Base-by-base conservation (phyloP, 2,329 filamentous ascomycete genomes). In the Zasmidium angulare region DNA sequence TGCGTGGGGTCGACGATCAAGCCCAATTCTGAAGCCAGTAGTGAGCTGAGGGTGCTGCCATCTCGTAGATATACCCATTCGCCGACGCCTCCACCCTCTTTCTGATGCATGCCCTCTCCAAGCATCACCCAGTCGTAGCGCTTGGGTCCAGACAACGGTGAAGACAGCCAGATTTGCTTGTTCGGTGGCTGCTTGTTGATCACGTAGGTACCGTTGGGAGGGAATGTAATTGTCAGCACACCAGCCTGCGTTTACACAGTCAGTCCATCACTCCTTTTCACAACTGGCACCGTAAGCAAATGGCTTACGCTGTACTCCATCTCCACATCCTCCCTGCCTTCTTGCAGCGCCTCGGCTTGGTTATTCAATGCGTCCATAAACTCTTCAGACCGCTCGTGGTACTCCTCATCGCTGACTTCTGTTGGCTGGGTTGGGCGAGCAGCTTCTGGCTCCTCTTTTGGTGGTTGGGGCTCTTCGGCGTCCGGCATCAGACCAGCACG, bases 141-240 rank as follows among this genome's bases (percentile, higher is more conserved):
- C 78, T 97, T 97, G 14, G 95, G 95, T 0, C 95, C 95, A 4
- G 90, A 93, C 55, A 91, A 81, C 2, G 95, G 95, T 47, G 91
- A 96, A 40, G 91, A 95, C 49, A 98, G 86, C 95, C 95, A 99
- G 72, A 99, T 96, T 71, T 88, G 95, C 81, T 92, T 95, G 82
- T 97, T 98, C 20, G 93, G 92, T 0, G 95, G 95, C 76, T 99
- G 95, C 77, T 99, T 99, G 84, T 99, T 99, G 78, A 99, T 84
- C 61, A 99, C 90, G 73, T 96, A 99, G 26, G 86, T 93, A 63
- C 93, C 92, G 53, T 86, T 80, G 12, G 82, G 79, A 1, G 86
- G 85, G 68, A 90, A 85, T 6, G 79, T 82, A 70, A 98, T 81
- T 63, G 87, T 92, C 68, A 98, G 82, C 57, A 98, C 92, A 56